These are phyloP conservation scores for Paralagenidium karlingii DNA, from an alignment of 352 stramenopile genomes.

Conservation along the genomic window DNA sequence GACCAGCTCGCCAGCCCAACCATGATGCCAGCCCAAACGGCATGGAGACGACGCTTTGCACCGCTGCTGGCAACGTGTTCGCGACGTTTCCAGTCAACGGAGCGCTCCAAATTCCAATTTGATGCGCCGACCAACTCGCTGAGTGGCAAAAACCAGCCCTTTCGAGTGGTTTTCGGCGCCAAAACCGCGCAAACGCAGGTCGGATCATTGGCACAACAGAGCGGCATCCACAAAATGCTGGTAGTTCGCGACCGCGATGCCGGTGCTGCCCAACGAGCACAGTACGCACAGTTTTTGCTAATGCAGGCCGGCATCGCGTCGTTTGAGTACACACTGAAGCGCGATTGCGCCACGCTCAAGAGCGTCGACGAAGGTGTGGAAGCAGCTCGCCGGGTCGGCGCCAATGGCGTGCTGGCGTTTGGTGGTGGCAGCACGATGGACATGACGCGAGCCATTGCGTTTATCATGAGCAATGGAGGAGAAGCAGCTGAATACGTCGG, in stretches of 20 bases:
- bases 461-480: slow-evolving; percentile 33
- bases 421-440: slow-evolving; percentile 53
- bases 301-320: slow-evolving; percentile 52
- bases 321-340: slow-evolving; percentile 61
- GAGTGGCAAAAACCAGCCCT: slow-evolving; percentile 21
- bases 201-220: slow-evolving; percentile 15
- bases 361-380: slow-evolving; percentile 36
- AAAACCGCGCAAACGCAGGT: slow-evolving; percentile 27
- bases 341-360: slow-evolving; percentile 46
- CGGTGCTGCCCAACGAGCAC: slow-evolving; percentile 31
- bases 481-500: slow-evolving; percentile 17
- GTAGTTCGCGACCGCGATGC: slow-evolving; percentile 51
- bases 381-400: slow-evolving; percentile 42
- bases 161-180: slow-evolving; percentile 32
- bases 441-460: slow-evolving; percentile 34
- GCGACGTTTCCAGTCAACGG: too few species aligned
- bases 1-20: too few species aligned
- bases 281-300: slow-evolving; percentile 61
- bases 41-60: too few species aligned
- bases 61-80: too few species aligned
- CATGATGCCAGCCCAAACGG: too few species aligned
- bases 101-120: too few species aligned
- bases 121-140: slow-evolving; percentile 20
- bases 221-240: slow-evolving; percentile 52
- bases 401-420: slow-evolving; percentile 55